These are phyloP conservation scores for Mrakia hoshinonis DNA, from an alignment of 768 basidiomycete genomes.

Conservation along the genomic window DNA sequence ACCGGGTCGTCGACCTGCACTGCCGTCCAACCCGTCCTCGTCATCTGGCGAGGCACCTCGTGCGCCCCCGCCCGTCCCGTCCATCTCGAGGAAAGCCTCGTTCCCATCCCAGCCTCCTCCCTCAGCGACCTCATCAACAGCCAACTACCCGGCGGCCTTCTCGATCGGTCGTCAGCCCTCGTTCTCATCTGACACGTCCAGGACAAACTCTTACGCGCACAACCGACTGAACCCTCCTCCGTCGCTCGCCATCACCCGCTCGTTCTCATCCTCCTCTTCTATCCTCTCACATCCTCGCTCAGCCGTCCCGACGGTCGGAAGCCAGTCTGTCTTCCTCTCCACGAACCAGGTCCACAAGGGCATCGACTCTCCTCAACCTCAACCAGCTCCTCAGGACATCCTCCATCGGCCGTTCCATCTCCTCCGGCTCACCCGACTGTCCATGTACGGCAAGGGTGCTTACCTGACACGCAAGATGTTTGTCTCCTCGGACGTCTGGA, in stretches of 20 bases:
- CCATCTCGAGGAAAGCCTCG: constrained; percentile 6
- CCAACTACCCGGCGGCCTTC: background rate
- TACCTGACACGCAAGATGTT: constrained; percentile 6
- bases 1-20: constrained; percentile 5
- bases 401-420: constrained; percentile 7
- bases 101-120: background rate
- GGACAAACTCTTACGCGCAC: background rate
- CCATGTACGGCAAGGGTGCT: constrained; percentile 4
- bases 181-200: background rate
- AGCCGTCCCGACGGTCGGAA: background rate
- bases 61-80: background rate
- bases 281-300: background rate
- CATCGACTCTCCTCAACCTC: constrained; percentile 5
- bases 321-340: constrained; percentile 4
- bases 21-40: background rate
- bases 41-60: background rate
- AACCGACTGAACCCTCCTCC: constrained; percentile 8
- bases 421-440: background rate
- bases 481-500: constrained; percentile 1
- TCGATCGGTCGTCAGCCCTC: background rate
- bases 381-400: background rate
- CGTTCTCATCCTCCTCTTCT: background rate
- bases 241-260: background rate
- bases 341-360: background rate
- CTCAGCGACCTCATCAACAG: background rate